These are phyloP conservation scores for Phytophthora citrophthora DNA, from an alignment of 352 stramenopile species.

Conservation along the genomic window DNA sequence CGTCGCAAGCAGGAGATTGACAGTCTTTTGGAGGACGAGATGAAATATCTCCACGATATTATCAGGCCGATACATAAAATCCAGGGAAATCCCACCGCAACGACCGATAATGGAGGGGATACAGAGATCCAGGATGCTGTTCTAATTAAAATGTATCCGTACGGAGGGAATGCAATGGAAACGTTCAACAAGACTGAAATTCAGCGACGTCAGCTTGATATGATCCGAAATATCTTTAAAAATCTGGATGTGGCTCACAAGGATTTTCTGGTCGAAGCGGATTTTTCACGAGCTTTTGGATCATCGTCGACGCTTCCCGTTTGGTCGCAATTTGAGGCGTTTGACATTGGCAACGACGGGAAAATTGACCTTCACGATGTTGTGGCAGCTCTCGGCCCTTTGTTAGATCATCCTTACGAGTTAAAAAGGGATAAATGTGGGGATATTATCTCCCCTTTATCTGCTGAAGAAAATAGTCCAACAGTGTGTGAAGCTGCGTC, in stretches of 20 bases:
- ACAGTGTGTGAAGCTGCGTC: slow-evolving; percentile 57
- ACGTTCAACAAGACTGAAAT: slow-evolving; percentile 54
- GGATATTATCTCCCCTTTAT: neutral
- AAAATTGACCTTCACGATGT: slow-evolving; percentile 64
- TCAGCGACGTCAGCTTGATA: slow-evolving; percentile 53
- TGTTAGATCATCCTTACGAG: slow-evolving; percentile 64
- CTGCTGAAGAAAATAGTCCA: slow-evolving; percentile 1
- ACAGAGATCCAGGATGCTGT: slow-evolving; percentile 5
- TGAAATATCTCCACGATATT: slow-evolving; percentile 59
- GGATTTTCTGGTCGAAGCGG: slow-evolving; percentile 40
- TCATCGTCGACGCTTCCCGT: slow-evolving; percentile 18
- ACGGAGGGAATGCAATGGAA: slow-evolving; percentile 59
- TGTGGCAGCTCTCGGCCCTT: slow-evolving; percentile 55
- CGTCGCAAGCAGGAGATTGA: slow-evolving; percentile 77
- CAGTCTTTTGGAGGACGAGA: slow-evolving; percentile 60
- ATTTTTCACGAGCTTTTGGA: slow-evolving; percentile 29
- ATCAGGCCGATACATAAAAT: slow-evolving; percentile 8
- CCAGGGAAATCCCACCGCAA: neutral
- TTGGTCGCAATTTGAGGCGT: slow-evolving; percentile 56
- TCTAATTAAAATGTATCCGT: slow-evolving; percentile 65
- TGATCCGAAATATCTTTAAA: slow-evolving; percentile 52
- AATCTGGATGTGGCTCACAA: slow-evolving; percentile 44
- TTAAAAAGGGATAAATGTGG: slow-evolving; percentile 9
- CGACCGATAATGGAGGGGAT: neutral
- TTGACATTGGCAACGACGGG: slow-evolving; percentile 59